Base-by-base conservation (phyloP, 2,329 filamentous ascomycete genomes). In the Venturia oleaginea region DNA sequence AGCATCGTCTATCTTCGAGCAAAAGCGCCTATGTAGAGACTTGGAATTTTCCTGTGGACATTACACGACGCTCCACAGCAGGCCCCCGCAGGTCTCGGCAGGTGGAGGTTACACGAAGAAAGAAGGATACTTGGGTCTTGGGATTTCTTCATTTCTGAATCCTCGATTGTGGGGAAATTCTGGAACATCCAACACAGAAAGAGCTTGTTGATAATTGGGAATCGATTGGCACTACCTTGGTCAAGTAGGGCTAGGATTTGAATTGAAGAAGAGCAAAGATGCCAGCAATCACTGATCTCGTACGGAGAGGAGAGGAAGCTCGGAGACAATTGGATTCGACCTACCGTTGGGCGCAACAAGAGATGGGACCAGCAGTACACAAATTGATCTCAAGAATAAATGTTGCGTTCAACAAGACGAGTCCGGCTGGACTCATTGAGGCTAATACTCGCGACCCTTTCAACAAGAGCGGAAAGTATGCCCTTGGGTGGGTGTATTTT, bases 401-500 rank as follows among this genome's bases (percentile, higher is more conserved):
- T 70, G 81, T 86, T 67, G 81, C 82, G 6, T 78, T 78, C 69
- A 84, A 81, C 69, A 79, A 75, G 66, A 82, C 79, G 60, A 85
- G 79, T 66, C 83, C 83, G n/a, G 71, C 79, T 13, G 80, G 78
- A 4, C 73, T 86, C 64, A 76, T 83, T 48, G 81, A 81, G 70
- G 84, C 84, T 63, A 81, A 79, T 68, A 80, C 79, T 19, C 75
- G 79, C 69, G 92, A 97, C 74, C 91, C 92, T 30, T 97, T 90
- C 88, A 83, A 75, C 32, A 78, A 91, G 71, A 87, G 92, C 27
- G 90, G 88, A 55, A 95, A 96, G 78, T 96, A 97, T 77, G 91
- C 83, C 2, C 78, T 91, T 62, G 91, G 88, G 65, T 96, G 91
- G 86, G 91, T 93, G 17, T 96, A 95, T 76, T 95, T 96, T 71